These are phyloP conservation scores for Paraphysoderma sedebokerense DNA, from an alignment of 371 early-diverging fungal species.

Conservation along the genomic window DNA sequence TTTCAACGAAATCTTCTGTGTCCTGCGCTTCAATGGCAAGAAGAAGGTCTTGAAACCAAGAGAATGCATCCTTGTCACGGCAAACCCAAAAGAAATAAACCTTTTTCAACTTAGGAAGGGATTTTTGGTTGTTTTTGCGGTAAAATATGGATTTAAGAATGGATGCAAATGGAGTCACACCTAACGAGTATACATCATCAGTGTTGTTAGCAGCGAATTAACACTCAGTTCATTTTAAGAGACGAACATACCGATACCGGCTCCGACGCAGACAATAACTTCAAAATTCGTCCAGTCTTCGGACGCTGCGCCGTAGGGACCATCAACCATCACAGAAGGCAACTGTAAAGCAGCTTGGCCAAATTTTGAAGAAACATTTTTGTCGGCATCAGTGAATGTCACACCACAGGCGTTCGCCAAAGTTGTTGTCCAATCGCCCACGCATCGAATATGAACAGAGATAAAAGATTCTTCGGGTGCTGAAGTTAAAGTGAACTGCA, in stretches of 20 bases:
- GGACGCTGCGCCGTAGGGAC: slow-evolving; percentile 71
- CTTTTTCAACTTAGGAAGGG: slow-evolving; percentile 39
- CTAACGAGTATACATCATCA: slow-evolving; percentile 21
- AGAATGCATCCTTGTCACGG: slow-evolving; percentile 50
- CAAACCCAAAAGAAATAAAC: slow-evolving; percentile 79
- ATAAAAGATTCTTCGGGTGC: slow-evolving; percentile 62
- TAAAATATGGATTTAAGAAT: slow-evolving; percentile 32
- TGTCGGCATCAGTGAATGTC: slow-evolving; percentile 6
- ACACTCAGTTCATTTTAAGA: slow-evolving; percentile 27
- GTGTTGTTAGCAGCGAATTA: not conserved
- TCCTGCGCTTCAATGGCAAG: slow-evolving; percentile 27
- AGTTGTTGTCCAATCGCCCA: slow-evolving; percentile 62
- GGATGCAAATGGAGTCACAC: slow-evolving; percentile 34
- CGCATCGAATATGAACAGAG: slow-evolving; percentile 59
- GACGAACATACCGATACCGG: slow-evolving; percentile 73
- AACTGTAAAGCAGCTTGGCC: slow-evolving; percentile 4
- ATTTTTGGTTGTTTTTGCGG: slow-evolving; percentile 19
- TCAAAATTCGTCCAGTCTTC: slow-evolving; percentile 75
- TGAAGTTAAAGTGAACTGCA: slow-evolving; percentile 68
- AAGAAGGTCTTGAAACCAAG: slow-evolving; percentile 37
- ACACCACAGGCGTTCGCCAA: slow-evolving; percentile 19
- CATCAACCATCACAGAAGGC: slow-evolving; percentile 60
- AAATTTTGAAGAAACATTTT: slow-evolving; percentile 5
- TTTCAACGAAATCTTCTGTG: slow-evolving; percentile 21
- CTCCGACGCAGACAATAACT: slow-evolving; percentile 54